Percentiles rank a stretch among this genome's conserved stretches.
Evolutionary conservation across 163 green algal species (phyloP).

Genomic region (Scenedesmus sp.): DNA sequence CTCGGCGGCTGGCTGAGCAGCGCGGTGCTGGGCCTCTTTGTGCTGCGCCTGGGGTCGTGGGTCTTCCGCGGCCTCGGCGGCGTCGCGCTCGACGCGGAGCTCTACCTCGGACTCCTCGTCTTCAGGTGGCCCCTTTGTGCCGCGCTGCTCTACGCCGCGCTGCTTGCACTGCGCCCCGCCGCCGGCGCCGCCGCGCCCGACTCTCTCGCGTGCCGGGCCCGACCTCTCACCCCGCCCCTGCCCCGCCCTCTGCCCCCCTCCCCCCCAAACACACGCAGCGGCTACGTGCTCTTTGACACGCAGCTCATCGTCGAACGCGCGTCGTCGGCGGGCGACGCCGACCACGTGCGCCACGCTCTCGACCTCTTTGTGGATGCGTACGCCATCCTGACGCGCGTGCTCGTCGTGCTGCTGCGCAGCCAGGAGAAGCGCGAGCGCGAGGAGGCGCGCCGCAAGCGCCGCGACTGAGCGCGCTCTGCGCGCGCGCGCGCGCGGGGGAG

Average conservation of each 20-base stretch:
- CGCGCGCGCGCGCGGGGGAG: too few species aligned
- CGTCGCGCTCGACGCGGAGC: conserved; percentile 59
- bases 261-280: too few species aligned
- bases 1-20: conserved; percentile 75
- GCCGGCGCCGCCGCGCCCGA: conserved; percentile 76
- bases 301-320: conserved; percentile 74
- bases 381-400: conserved; percentile 81
- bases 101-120: conserved; percentile 81
- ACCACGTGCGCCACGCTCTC: conserved; percentile 75
- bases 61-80: conserved; percentile 59
- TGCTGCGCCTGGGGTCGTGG: conserved; percentile 61
- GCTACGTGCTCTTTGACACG: conserved; percentile 42
- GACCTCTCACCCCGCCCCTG: background rate
- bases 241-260: too few species aligned
- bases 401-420: conserved; percentile 82
- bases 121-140: too few species aligned
- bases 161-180: too few species aligned
- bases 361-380: conserved; percentile 78
- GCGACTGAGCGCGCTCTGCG: too few species aligned
- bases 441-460: too few species aligned
- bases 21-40: conserved; percentile 55
- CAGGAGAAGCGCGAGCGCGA: conserved; percentile 33
- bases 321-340: conserved; percentile 59
- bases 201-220: conserved; percentile 61
- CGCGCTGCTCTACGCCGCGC: too few species aligned